Percentiles rank a stretch among this genome's conserved stretches.
Evolutionary conservation across 1,284 basidiomycete species (phyloP).

Genomic region (Afroboletus lepidellus): DNA sequence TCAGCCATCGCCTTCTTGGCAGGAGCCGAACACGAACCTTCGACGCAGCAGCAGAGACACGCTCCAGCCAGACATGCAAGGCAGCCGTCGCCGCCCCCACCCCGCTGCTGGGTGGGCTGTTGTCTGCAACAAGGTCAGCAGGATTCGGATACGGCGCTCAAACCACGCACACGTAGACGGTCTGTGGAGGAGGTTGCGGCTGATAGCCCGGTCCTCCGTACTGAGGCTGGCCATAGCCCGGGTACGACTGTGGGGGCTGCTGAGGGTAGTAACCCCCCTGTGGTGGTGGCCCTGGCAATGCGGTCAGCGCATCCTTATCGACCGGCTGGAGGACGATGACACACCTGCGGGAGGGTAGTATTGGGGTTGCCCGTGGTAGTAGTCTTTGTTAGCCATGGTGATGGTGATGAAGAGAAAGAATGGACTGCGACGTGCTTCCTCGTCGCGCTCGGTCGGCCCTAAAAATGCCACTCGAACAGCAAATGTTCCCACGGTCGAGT

Average conservation of each 20-base stretch:
- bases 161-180: slow-evolving; percentile 63
- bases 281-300: slow-evolving; percentile 45
- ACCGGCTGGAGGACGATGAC: slow-evolving; percentile 11
- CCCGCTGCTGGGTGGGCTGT: slow-evolving; percentile 48
- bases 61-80: slow-evolving; percentile 71
- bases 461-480: slow-evolving; percentile 24
- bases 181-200: slow-evolving; percentile 67
- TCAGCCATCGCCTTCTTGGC: slow-evolving; percentile 5
- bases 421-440: slow-evolving; percentile 5
- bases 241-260: slow-evolving; percentile 70
- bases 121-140: slow-evolving; percentile 41
- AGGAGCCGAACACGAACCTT: slow-evolving; percentile 49
- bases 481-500: slow-evolving; percentile 21
- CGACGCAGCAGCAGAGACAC: slow-evolving; percentile 74
- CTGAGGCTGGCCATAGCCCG: slow-evolving; percentile 37
- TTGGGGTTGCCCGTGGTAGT: slow-evolving; percentile 57
- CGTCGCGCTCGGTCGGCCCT: slow-evolving; percentile 17
- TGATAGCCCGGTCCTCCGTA: slow-evolving; percentile 48
- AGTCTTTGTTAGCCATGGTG: slow-evolving; percentile 73
- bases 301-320: slow-evolving; percentile 4
- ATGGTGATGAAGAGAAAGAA: slow-evolving; percentile 12
- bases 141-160: not conserved
- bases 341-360: slow-evolving; percentile 72
- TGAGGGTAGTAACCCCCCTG: slow-evolving; percentile 77
- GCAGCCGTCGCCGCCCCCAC: slow-evolving; percentile 45